These are phyloP conservation scores for Glycine tomentella DNA, from an alignment of 306 rosid genomes.

Conservation along the genomic window DNA sequence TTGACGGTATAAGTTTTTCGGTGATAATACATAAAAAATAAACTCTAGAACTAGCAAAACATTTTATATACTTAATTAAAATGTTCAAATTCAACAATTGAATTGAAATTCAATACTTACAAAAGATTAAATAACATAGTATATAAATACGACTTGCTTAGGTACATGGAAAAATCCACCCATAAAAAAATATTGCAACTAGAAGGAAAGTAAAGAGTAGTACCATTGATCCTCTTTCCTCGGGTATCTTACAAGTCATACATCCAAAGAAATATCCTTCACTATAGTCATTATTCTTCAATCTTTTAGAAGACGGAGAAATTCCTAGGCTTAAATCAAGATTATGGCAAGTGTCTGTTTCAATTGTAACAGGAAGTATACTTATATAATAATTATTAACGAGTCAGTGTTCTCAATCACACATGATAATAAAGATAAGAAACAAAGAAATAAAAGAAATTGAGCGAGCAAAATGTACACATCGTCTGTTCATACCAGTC, in stretches of 20 bases:
- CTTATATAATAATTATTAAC: not conserved
- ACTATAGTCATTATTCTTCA: constrained; percentile 43
- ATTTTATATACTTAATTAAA: not conserved
- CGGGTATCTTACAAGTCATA: constrained; percentile 22
- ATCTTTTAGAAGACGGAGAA: constrained; percentile 54
- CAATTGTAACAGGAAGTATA: constrained; percentile 5
- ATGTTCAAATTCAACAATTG: not conserved
- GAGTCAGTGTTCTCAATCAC: not conserved
- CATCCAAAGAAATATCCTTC: constrained; percentile 9
- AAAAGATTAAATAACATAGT: not conserved
- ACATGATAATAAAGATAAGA: not conserved
- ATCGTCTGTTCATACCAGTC: constrained; percentile 50
- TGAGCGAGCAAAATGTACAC: not conserved
- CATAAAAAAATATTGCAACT: not conserved
- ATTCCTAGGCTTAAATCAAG: constrained; percentile 83
- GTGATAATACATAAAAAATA: too few relatives aligned
- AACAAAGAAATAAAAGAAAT: not conserved
- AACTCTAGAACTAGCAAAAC: too few relatives aligned
- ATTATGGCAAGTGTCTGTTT: constrained; percentile 57
- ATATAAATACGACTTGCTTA: not conserved
- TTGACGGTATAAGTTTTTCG: too few relatives aligned
- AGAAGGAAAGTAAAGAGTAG: not conserved
- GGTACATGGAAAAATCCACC: not conserved
- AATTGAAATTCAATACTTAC: not conserved
- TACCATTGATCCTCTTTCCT: constrained; percentile 56